Evolutionary conservation across 2,329 filamentous ascomycete genomes (phyloP).

Genomic region (Aspergillus persii): DNA sequence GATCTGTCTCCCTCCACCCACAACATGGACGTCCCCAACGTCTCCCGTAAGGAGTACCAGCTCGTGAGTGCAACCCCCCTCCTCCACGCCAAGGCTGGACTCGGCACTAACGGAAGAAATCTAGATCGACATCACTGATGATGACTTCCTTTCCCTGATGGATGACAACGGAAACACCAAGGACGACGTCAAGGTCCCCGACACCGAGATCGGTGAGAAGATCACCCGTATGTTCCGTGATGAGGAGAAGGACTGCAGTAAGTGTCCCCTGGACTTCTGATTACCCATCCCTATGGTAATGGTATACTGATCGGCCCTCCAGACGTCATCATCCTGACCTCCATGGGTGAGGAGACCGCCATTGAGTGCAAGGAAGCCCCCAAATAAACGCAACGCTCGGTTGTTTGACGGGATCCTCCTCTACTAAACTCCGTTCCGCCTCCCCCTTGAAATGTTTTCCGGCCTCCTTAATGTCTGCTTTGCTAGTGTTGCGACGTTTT

Average conservation of each 20-base stretch:
- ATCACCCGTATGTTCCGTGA: conserved; percentile 75
- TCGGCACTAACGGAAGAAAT: conserved; percentile 1
- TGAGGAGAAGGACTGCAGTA: conserved; percentile 93
- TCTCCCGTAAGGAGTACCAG: conserved; percentile 86
- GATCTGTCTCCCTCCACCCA: conserved; percentile 97
- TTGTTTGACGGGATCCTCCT: conserved; percentile 21
- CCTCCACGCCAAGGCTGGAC: not conserved
- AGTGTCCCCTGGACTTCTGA: conserved; percentile 43
- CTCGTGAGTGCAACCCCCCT: conserved; percentile 64
- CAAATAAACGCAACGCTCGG: conserved; percentile 26
- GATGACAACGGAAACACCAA: conserved; percentile 80
- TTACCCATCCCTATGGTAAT: not conserved
- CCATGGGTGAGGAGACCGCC: conserved; percentile 93
- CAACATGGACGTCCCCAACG: conserved; percentile 85
- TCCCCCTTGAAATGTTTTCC: conserved; percentile 26
- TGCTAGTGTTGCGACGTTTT: conserved; percentile 28
- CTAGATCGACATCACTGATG: conserved; percentile 91
- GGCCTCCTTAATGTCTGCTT: conserved; percentile 26
- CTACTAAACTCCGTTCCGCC: conserved; percentile 25
- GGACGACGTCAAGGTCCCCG: conserved; percentile 92
- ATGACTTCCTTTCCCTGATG: conserved; percentile 94
- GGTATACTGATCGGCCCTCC: not conserved
- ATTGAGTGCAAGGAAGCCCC: conserved; percentile 94
- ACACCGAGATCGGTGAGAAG: conserved; percentile 83
- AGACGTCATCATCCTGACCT: conserved; percentile 90